A percentile compares a stretch with the other conserved stretches of the same genome.
phyloP scores from a whole-genome alignment of 73 alveolate genomes.

The Paraurostyla sp. region DNA sequence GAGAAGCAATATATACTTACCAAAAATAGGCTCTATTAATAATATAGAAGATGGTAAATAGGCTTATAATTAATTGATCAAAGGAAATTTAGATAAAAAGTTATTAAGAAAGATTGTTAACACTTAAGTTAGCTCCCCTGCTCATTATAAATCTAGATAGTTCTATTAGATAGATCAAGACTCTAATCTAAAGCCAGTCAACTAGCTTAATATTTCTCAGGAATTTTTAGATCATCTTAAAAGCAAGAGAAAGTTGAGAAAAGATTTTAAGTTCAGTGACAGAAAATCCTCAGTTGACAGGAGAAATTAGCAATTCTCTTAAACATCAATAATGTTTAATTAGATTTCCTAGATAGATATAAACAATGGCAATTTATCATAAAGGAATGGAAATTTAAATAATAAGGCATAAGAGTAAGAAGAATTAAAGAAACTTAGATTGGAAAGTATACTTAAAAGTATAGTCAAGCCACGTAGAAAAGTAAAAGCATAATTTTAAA shows the following conservation, averaged over 20 bases:
- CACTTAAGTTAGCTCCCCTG: neutral
- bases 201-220: neutral
- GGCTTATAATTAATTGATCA: slow-evolving; percentile 13
- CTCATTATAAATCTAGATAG: neutral
- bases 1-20: neutral
- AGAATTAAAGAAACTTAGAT: neutral
- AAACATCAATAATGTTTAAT: too few relatives aligned
- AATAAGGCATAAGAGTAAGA: neutral
- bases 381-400: neutral
- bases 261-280: too few relatives aligned
- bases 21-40: neutral
- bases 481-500: neutral
- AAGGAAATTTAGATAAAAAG: slow-evolving; percentile 27
- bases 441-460: neutral
- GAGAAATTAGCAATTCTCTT: too few relatives aligned
- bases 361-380: neutral
- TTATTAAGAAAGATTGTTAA: neutral
- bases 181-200: too few relatives aligned
- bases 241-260: neutral
- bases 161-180: too few relatives aligned
- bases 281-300: too few relatives aligned
- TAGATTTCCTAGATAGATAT: neutral
- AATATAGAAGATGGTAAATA: neutral
- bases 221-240: neutral
- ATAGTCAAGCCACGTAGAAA: neutral